Conservation (phyloP, 2,329 filamentous ascomycete genomes). For the Apiospora hydei region DNA sequence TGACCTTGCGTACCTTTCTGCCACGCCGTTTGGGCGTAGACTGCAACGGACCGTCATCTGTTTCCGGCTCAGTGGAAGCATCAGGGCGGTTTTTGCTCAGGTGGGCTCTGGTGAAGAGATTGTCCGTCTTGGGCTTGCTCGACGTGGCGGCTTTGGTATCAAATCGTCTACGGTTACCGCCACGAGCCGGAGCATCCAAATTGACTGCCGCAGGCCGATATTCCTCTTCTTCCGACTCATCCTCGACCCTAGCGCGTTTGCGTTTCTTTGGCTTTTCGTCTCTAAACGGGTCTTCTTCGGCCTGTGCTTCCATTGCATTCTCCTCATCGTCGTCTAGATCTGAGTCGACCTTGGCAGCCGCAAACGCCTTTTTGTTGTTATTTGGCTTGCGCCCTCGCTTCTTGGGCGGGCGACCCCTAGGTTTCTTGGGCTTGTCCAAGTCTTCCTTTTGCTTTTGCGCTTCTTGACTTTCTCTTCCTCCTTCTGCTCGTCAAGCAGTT, state of each 20-base stretch:
- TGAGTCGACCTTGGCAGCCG: slow-evolving; percentile 35
- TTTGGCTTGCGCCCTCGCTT: slow-evolving; percentile 41
- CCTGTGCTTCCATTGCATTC: slow-evolving; percentile 28
- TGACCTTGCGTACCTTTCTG: slow-evolving; percentile 9
- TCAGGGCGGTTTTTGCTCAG: not conserved
- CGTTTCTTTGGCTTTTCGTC: slow-evolving; percentile 36
- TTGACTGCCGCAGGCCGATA: slow-evolving; percentile 36
- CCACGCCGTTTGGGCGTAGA: not conserved
- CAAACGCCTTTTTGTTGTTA: slow-evolving; percentile 38
- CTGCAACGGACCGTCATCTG: slow-evolving; percentile 30
- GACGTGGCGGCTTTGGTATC: slow-evolving; percentile 1
- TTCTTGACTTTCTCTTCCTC: slow-evolving; percentile 36
- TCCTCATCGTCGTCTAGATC: slow-evolving; percentile 38
- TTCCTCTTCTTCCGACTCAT: slow-evolving; percentile 39
- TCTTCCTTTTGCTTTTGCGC: slow-evolving; percentile 31
- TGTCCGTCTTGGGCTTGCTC: not conserved
- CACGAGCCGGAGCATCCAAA: slow-evolving; percentile 34
- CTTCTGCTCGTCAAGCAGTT: slow-evolving; percentile 54
- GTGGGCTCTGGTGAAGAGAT: slow-evolving; percentile 8
- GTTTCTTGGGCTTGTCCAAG: slow-evolving; percentile 38
- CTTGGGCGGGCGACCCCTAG: slow-evolving; percentile 38
- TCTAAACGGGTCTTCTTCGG: slow-evolving; percentile 37
- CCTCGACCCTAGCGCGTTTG: slow-evolving; percentile 34
- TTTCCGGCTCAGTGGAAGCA: slow-evolving; percentile 31
- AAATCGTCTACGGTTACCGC: not conserved